These are phyloP conservation scores for Corchorus capsularis DNA, from an alignment of 345 rosid genomes.

Conservation along the genomic window DNA sequence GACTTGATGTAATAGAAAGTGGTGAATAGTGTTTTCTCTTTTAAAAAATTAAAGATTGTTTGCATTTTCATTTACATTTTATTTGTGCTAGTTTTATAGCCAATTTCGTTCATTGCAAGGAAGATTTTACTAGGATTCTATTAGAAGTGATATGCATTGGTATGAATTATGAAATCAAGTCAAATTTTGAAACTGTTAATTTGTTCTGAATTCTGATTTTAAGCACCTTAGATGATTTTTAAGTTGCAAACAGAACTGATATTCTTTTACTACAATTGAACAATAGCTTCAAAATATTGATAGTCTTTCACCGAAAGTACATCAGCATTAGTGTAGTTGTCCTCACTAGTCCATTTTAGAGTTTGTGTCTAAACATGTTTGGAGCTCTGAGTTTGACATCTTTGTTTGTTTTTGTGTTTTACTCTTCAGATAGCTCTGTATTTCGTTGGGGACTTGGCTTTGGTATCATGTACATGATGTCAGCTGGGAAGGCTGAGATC, in stretches of 20 bases:
- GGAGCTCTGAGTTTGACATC: conserved; percentile 1
- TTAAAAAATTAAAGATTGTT: background rate
- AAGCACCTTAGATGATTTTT: background rate
- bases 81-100: background rate
- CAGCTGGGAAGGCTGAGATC: conserved; percentile 67
- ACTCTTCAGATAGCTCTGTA: conserved; percentile 49
- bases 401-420: conserved; percentile 2
- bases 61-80: conserved; percentile 1
- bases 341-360: background rate
- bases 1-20: conserved; percentile 15
- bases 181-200: background rate
- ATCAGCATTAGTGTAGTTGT: background rate
- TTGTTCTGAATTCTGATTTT: background rate
- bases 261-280: background rate
- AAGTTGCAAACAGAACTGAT: background rate
- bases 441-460: conserved; percentile 68
- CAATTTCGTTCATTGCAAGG: background rate
- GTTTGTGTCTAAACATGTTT: background rate
- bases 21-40: background rate
- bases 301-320: background rate
- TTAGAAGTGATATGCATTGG: background rate
- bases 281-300: background rate
- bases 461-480: conserved; percentile 85
- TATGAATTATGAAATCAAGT: background rate
- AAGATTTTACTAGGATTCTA: background rate